These are phyloP conservation scores for Thalassiosira exigua DNA, from an alignment of 352 stramenopile genomes.

Conservation along the genomic window DNA sequence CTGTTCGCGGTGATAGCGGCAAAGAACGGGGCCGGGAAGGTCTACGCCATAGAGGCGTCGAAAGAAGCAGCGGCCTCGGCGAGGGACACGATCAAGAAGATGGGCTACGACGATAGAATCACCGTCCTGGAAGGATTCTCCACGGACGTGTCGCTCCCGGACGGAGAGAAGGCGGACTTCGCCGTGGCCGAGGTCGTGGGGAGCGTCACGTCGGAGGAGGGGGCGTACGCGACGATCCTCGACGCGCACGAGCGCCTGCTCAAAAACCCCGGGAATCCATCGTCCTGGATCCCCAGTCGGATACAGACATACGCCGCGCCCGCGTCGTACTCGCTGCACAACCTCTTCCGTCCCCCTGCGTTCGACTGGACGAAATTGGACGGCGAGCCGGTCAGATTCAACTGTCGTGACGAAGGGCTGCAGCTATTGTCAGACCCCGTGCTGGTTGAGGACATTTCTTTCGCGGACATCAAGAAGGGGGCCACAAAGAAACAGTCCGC, in stretches of 20 bases:
- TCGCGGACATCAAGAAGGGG: conserved; percentile 49
- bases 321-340: conserved; percentile 74
- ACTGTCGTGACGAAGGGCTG: conserved; percentile 74
- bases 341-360: conserved; percentile 65
- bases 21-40: conserved; percentile 66
- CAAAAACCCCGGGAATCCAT: conserved; percentile 58
- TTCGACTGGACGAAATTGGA: conserved; percentile 79
- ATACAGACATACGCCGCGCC: conserved; percentile 69
- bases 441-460: conserved; percentile 72
- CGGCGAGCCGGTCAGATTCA: conserved; percentile 73
- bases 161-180: conserved; percentile 69
- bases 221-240: conserved; percentile 66
- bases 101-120: conserved; percentile 66
- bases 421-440: conserved; percentile 68
- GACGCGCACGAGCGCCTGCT: conserved; percentile 66
- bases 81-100: conserved; percentile 45
- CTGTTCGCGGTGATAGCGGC: conserved; percentile 75
- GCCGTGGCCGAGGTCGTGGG: conserved; percentile 75
- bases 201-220: conserved; percentile 69
- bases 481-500: conserved; percentile 38
- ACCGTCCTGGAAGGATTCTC: conserved; percentile 77
- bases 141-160: conserved; percentile 68
- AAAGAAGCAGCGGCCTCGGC: conserved; percentile 50
- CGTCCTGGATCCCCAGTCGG: conserved; percentile 66
- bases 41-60: conserved; percentile 80